Conservation (phyloP, 2,329 filamentous ascomycete species). For the Cercospora sp. region DNA sequence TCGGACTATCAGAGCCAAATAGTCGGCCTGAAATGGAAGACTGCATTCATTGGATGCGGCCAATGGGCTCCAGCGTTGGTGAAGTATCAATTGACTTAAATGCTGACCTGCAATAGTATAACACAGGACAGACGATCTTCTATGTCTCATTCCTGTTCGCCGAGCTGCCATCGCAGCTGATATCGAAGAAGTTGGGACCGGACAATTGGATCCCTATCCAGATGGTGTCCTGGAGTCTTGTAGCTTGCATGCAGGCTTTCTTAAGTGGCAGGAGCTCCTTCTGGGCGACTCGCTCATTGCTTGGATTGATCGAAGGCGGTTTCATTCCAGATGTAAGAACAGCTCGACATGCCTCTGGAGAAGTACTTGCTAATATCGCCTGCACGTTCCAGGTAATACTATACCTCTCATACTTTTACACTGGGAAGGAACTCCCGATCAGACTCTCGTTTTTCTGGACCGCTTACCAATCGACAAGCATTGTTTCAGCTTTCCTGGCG, state of each 20-base stretch:
- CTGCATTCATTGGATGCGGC: neutral
- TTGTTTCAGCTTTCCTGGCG: constrained; percentile 58
- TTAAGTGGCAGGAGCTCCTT: constrained; percentile 40
- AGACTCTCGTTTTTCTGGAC: constrained; percentile 72
- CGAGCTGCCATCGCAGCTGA: constrained; percentile 41
- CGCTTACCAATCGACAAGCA: constrained; percentile 59
- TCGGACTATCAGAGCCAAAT: neutral
- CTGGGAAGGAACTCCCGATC: constrained; percentile 65
- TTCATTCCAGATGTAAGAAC: constrained; percentile 63
- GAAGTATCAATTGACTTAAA: neutral
- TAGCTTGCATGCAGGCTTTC: constrained; percentile 41
- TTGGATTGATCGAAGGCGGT: constrained; percentile 47
- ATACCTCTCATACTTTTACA: constrained; percentile 74
- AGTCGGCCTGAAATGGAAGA: neutral
- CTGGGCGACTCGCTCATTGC: constrained; percentile 43
- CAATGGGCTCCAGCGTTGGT: neutral
- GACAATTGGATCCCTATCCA: constrained; percentile 50
- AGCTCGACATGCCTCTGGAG: constrained; percentile 40
- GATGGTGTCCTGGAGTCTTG: constrained; percentile 50
- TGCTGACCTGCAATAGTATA: constrained; percentile 31
- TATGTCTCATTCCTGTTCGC: constrained; percentile 75
- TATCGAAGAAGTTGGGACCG: constrained; percentile 49
- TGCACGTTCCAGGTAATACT: constrained; percentile 48
- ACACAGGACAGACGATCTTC: constrained; percentile 59
- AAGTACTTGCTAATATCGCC: constrained; percentile 46